phyloP scores from a whole-genome alignment of 129 eudicot genomes.

The Pulicaria dysenterica region DNA sequence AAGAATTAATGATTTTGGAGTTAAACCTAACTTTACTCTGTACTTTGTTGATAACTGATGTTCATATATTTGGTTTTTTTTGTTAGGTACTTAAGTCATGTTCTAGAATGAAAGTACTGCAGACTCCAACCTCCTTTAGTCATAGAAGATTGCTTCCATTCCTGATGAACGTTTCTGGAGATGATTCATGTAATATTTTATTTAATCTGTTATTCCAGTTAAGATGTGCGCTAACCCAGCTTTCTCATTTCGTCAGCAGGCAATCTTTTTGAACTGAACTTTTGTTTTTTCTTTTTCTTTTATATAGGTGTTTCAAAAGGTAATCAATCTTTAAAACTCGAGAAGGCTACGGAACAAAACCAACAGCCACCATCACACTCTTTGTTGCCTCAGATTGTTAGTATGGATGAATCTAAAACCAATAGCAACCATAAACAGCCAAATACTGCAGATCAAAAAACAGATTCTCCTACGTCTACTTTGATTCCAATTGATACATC shows the following conservation, averaged over 20 bases:
- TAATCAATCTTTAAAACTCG: conserved; percentile 26
- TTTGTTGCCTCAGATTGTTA: conserved; percentile 18
- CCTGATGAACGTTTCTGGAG: conserved; percentile 51
- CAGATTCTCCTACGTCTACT: conserved; percentile 38
- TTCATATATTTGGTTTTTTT: conserved; percentile 7
- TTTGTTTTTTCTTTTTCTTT: conserved; percentile 10
- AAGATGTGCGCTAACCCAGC: not conserved
- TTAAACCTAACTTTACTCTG: not conserved
- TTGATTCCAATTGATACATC: conserved; percentile 28
- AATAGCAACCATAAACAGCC: conserved; percentile 17
- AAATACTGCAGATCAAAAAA: conserved; percentile 18
- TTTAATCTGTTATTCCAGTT: not conserved
- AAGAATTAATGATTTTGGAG: not conserved
- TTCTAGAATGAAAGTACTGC: conserved; percentile 53
- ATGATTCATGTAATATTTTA: conserved; percentile 38
- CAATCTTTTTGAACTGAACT: not conserved
- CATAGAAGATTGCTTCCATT: conserved; percentile 78
- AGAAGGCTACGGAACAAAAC: conserved; percentile 38
- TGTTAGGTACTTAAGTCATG: conserved; percentile 59
- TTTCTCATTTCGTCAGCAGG: not conserved
- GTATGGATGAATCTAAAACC: conserved; percentile 10
- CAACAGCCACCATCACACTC: conserved; percentile 20
- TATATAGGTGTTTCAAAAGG: conserved; percentile 36
- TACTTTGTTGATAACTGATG: not conserved
- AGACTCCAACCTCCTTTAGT: conserved; percentile 57